Conservation (phyloP, 495 filamentous ascomycete genomes). For the Neurospora sp. region DNA sequence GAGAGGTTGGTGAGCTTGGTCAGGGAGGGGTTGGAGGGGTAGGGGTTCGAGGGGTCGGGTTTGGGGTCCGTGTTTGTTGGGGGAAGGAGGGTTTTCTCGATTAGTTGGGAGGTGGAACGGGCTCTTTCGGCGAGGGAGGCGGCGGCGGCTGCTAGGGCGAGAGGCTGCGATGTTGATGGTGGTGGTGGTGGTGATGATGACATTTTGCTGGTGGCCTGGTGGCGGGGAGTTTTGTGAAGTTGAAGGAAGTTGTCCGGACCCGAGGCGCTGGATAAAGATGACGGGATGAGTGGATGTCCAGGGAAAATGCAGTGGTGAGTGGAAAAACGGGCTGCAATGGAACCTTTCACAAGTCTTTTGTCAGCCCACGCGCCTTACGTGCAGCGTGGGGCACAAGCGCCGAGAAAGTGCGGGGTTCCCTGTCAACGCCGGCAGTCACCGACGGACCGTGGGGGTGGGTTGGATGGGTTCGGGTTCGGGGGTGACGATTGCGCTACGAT, state of each 20-base stretch:
- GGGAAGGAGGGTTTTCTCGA: not conserved
- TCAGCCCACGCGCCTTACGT: not conserved
- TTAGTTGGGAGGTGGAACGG: not conserved
- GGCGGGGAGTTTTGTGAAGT: not conserved
- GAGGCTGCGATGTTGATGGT: not conserved
- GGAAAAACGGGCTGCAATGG: not conserved
- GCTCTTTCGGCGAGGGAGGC: not conserved
- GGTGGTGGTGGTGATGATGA: not conserved
- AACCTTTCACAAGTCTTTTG: not conserved
- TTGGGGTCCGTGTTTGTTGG: not conserved
- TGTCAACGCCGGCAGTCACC: not conserved
- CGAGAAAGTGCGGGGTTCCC: not conserved
- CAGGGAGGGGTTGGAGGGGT: not conserved
- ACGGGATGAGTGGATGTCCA: not conserved
- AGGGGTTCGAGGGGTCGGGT: not conserved
- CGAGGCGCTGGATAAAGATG: not conserved
- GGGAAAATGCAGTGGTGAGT: not conserved
- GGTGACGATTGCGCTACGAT: not conserved
- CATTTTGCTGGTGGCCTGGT: not conserved
- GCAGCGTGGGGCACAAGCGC: not conserved
- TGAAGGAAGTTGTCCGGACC: not conserved
- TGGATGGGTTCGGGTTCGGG: not conserved
- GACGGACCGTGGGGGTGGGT: not conserved
- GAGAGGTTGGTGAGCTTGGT: not conserved
- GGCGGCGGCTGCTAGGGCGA: not conserved